These are phyloP conservation scores for Cordyceps farinosa DNA, from an alignment of 2,329 filamentous ascomycete species.

Conservation along the genomic window DNA sequence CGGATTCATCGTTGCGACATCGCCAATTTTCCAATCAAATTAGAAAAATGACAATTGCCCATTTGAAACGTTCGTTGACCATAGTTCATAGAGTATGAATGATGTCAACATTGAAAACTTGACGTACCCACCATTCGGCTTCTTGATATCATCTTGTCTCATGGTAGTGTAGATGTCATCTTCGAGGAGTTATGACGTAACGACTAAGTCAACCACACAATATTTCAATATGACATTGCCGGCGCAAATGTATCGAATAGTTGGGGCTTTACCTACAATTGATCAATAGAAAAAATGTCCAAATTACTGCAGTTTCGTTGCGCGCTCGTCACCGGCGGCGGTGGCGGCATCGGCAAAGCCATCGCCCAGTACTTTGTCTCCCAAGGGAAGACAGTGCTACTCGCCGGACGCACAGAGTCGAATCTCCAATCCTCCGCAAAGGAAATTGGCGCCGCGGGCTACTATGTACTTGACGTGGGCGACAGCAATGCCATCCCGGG, in stretches of 20 bases:
- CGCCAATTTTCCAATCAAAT: neutral
- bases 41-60: neutral
- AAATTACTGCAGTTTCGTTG: conserved; percentile 36
- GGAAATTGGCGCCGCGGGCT: conserved; percentile 44
- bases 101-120: neutral
- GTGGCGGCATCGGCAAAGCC: conserved; percentile 49
- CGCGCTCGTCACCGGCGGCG: conserved; percentile 49
- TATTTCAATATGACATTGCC: too few species aligned
- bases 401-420: conserved; percentile 52
- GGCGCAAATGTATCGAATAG: too few species aligned
- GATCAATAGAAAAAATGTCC: neutral
- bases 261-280: too few species aligned
- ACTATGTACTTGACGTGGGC: conserved; percentile 52
- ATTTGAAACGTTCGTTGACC: neutral
- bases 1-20: neutral
- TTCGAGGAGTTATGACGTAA: conserved; percentile 1
- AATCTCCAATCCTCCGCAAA: conserved; percentile 43
- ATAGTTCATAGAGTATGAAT: neutral
- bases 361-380: conserved; percentile 45
- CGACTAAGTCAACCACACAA: neutral
- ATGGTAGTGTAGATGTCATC: neutral
- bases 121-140: neutral
- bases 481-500: conserved; percentile 38
- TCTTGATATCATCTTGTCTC: neutral
- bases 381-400: conserved; percentile 47